Conservation (phyloP, 306 rosid species). For the Quercus rubra region DNA sequence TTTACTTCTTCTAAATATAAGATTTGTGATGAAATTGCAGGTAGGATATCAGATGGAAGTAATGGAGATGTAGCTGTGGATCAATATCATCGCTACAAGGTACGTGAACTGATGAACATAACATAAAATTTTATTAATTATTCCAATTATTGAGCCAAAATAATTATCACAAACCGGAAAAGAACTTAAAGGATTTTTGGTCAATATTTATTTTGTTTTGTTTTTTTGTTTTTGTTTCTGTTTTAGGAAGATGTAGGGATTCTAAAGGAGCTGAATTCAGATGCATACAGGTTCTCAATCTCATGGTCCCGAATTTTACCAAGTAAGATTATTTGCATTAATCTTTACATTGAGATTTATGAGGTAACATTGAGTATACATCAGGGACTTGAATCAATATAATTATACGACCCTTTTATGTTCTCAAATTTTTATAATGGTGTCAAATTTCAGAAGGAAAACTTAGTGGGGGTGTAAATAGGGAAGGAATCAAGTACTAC, state of each 20-base stretch:
- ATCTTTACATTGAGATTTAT: no score
- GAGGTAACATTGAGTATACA: no score
- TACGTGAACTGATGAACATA: background rate
- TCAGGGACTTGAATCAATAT: no score
- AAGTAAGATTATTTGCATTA: constrained; percentile 30
- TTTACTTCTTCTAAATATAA: background rate
- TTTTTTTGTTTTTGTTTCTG: no score
- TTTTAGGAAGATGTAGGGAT: constrained; percentile 57
- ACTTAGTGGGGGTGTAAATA: constrained; percentile 39
- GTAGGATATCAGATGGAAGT: background rate
- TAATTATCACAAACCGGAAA: background rate
- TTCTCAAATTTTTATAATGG: background rate
- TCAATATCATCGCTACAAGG: constrained; percentile 25
- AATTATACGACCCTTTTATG: background rate
- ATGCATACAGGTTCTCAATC: constrained; percentile 67
- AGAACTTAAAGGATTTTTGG: background rate
- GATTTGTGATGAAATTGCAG: background rate
- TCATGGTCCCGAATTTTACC: constrained; percentile 74
- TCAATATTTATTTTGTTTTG: background rate
- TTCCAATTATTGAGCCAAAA: no score
- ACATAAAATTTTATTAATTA: no score
- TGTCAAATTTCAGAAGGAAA: constrained; percentile 32
- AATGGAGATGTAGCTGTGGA: background rate
- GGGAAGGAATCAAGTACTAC: constrained; percentile 41
- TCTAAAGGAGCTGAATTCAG: constrained; percentile 50